Conservation (phyloP, 1,139 yeast species). For the Debaryomyces udenii region DNA sequence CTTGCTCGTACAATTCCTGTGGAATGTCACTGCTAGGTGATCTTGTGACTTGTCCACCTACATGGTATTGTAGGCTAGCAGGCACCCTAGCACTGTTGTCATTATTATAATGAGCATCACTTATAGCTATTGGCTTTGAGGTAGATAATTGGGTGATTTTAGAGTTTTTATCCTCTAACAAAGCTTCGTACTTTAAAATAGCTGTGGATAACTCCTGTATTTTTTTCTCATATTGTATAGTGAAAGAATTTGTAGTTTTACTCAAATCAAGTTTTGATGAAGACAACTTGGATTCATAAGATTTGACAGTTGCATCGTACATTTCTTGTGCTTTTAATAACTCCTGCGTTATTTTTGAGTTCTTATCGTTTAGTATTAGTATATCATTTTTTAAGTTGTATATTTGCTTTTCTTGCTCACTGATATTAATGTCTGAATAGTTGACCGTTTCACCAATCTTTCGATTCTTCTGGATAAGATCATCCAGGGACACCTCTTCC, state of each 20-base stretch:
- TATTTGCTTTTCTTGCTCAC: conserved; percentile 25
- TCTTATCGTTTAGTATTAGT: conserved; percentile 22
- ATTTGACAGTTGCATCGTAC: conserved; percentile 22
- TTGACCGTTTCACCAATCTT: neutral
- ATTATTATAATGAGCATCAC: conserved; percentile 18
- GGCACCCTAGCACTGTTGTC: neutral
- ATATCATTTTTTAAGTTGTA: conserved; percentile 25
- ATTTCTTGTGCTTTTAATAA: conserved; percentile 19
- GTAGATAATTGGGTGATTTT: conserved; percentile 39
- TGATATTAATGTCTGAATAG: conserved; percentile 1
- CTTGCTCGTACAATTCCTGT: conserved; percentile 4
- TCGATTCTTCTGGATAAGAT: neutral
- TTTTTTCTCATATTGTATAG: conserved; percentile 31
- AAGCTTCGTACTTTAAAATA: conserved; percentile 36
- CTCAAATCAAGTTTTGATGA: conserved; percentile 31
- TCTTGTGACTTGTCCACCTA: neutral
- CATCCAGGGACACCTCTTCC: neutral
- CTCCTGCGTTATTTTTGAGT: conserved; percentile 21
- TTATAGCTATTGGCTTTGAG: conserved; percentile 48
- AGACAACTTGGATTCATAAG: conserved; percentile 28
- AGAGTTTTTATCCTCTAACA: conserved; percentile 43
- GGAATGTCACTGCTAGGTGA: neutral
- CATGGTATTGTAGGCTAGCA: no score
- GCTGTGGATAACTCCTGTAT: conserved; percentile 36
- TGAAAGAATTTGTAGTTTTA: conserved; percentile 25